Percentiles rank a stretch among this genome's conserved stretches.
Conservation (phyloP, 257 asterid genomes). For the Lavandula angustifolia region DNA sequence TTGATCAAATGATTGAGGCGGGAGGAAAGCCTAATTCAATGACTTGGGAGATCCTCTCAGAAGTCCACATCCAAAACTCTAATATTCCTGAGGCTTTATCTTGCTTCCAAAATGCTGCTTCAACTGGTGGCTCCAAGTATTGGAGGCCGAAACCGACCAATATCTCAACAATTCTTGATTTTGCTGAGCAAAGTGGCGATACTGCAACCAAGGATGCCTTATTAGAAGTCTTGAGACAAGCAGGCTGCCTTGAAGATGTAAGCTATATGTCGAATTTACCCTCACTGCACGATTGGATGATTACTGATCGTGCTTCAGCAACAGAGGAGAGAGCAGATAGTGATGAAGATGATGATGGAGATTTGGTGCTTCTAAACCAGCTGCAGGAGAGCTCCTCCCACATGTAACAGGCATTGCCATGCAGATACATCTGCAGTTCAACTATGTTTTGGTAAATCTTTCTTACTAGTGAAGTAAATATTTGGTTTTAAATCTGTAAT, state of each 20-base stretch:
- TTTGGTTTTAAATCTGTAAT: not conserved
- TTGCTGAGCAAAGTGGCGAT: slow-evolving; percentile 59
- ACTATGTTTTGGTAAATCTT: slow-evolving; percentile 1
- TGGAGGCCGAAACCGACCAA: slow-evolving; percentile 76
- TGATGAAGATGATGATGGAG: slow-evolving; percentile 42
- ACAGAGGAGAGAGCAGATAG: slow-evolving; percentile 20
- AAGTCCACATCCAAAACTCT: slow-evolving; percentile 54
- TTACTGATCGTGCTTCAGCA: slow-evolving; percentile 19
- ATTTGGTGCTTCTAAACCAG: slow-evolving; percentile 45
- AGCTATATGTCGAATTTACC: slow-evolving; percentile 53
- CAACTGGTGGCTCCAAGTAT: slow-evolving; percentile 52
- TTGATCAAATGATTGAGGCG: slow-evolving; percentile 55
- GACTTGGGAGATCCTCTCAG: slow-evolving; percentile 90
- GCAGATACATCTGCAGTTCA: not conserved
- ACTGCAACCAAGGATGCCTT: slow-evolving; percentile 48
- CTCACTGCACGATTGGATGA: slow-evolving; percentile 32
- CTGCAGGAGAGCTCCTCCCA: slow-evolving; percentile 48
- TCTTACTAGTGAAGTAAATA: not conserved
- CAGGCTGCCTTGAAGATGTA: slow-evolving; percentile 61
- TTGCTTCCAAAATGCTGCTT: slow-evolving; percentile 67
- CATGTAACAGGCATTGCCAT: too few species aligned
- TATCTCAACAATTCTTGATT: slow-evolving; percentile 51
- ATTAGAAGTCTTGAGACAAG: slow-evolving; percentile 50
- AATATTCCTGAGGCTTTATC: slow-evolving; percentile 69
- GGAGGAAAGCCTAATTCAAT: slow-evolving; percentile 78